These are phyloP conservation scores for Cryptosporidium sp. DNA, from an alignment of 169 alveolate species.

Conservation along the genomic window DNA sequence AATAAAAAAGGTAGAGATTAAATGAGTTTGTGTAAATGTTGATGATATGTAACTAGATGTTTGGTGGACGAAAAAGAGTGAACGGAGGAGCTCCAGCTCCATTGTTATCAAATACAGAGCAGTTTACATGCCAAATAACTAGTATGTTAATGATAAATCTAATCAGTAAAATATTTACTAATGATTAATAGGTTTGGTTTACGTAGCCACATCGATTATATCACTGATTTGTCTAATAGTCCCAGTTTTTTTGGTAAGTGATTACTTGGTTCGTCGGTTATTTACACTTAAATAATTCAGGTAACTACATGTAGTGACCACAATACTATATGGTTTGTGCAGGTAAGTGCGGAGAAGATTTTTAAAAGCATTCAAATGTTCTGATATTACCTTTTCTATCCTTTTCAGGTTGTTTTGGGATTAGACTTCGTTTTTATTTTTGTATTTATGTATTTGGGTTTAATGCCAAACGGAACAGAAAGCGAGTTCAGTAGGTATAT, in stretches of 20 bases:
- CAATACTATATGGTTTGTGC: constrained; percentile 50
- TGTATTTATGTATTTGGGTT: constrained; percentile 63
- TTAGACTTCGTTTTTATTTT: constrained; percentile 46
- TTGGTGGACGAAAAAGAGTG: constrained; percentile 36
- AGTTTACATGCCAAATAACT: constrained; percentile 58
- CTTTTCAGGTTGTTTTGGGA: constrained; percentile 37
- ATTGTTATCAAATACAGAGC: constrained; percentile 56
- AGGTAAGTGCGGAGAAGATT: constrained; percentile 7
- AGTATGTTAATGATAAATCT: constrained; percentile 19
- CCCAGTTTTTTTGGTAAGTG: constrained; percentile 62
- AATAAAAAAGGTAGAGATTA: background rate
- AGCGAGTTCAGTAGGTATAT: constrained; percentile 21
- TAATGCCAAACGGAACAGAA: constrained; percentile 50
- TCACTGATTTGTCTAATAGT: constrained; percentile 54
- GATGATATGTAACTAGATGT: constrained; percentile 3
- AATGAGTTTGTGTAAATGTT: background rate
- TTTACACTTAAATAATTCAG: background rate
- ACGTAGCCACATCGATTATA: constrained; percentile 42
- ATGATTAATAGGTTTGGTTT: constrained; percentile 33
- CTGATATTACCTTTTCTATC: background rate
- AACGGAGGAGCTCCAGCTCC: constrained; percentile 74
- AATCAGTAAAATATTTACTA: background rate
- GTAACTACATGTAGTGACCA: constrained; percentile 60
- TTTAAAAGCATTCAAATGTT: background rate
- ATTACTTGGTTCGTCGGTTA: background rate